Base-by-base conservation (phyloP, 495 filamentous ascomycete genomes). In the Trypethelium eluteriae region DNA sequence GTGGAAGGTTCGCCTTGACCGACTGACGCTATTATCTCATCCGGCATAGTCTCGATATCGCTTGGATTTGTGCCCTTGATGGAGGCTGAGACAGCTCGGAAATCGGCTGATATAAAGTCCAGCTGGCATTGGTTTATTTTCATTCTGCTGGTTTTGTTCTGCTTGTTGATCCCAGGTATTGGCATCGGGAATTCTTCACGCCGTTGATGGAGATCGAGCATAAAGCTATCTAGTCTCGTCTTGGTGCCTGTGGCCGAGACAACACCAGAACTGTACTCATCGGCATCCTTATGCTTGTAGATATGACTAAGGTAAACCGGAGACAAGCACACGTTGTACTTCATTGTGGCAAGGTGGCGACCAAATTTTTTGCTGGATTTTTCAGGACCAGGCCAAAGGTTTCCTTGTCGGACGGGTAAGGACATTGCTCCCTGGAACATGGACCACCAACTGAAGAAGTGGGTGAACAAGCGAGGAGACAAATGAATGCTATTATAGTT, bases 321-420 rank as follows among this genome's bases (percentile, higher is more conserved):
- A 2, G 95, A 94, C 14, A 98, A 80, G 6, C 96, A 84, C 49
- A 98, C 76, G 69, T 92, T 96, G 77, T 98, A 98, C 79, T 98
- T 98, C 79, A 98, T 91, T 10, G 95, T 98, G 7, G 92, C 93
- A 64, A 98, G 80, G 78, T 98, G 94, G 61, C 95, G 86, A 38
- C 93, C 93, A 76, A 98, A 98, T 75, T 98, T 98, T 79, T 98
- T 98, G 78, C 90, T 96, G 46, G 92, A 93, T 78, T 96, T 98
- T 62, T 96, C 93, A 61, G 89, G 80, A 9, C 91, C 93, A 14
- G 92, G 94, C 85, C 90, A 98, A 12, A 98, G 81, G 39, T 82
- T 82, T 9, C 94, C 94, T 76, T 98, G 94, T 0, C 94, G 89
- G 65, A 98, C 88, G 36, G 94, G 94, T 36, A 98, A 84, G 11